phyloP scores from a whole-genome alignment of 306 rosid species.

The Datisca glomerata region DNA sequence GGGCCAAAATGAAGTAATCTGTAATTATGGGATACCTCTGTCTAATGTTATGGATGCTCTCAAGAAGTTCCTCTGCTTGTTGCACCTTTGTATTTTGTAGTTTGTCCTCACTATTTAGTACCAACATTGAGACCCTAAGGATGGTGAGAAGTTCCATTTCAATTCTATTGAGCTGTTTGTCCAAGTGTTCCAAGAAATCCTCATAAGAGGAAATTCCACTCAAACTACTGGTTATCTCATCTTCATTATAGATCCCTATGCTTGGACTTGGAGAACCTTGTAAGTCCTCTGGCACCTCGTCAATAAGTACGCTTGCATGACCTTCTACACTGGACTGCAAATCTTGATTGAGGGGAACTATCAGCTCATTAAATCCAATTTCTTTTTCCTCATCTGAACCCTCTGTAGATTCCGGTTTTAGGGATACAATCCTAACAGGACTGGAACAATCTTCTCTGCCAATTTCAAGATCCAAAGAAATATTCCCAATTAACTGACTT shows the following conservation, averaged over 20 bases:
- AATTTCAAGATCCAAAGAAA: slow-evolving; percentile 46
- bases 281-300: slow-evolving; percentile 23
- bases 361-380: slow-evolving; percentile 12
- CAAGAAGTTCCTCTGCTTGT: slow-evolving; percentile 60
- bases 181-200: slow-evolving; percentile 52
- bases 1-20: slow-evolving; percentile 4
- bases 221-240: slow-evolving; percentile 21
- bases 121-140: slow-evolving; percentile 50
- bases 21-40: slow-evolving; percentile 64
- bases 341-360: slow-evolving; percentile 23
- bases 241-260: slow-evolving; percentile 20
- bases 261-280: slow-evolving; percentile 9
- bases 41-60: slow-evolving; percentile 43
- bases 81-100: slow-evolving; percentile 51
- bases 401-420: slow-evolving; percentile 30
- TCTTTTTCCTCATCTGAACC: slow-evolving; percentile 16
- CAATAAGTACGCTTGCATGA: slow-evolving; percentile 20
- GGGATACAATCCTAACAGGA: slow-evolving; percentile 60
- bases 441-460: slow-evolving; percentile 27
- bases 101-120: slow-evolving; percentile 42
- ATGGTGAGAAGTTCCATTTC: slow-evolving; percentile 60
- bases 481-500: slow-evolving; percentile 63
- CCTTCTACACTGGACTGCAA: slow-evolving; percentile 17
- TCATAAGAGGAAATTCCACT: slow-evolving; percentile 40
- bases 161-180: slow-evolving; percentile 47